These are phyloP conservation scores for Seminavis robusta DNA, from an alignment of 108 stramenopile genomes.

Conservation along the genomic window DNA sequence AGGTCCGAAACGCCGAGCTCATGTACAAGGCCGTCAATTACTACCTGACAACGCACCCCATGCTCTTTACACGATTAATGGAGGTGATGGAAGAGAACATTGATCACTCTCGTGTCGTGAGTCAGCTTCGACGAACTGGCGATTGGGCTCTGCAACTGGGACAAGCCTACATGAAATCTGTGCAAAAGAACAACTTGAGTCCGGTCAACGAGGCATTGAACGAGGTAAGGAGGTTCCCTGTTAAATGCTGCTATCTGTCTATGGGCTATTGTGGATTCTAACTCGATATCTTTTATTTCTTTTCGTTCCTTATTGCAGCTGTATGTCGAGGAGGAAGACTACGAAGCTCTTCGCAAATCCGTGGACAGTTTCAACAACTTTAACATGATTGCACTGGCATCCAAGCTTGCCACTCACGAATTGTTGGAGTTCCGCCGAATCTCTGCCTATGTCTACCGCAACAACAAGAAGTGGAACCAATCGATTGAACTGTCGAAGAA, in stretches of 20 bases:
- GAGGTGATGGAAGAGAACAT: conserved; percentile 90
- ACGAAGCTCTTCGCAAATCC: conserved; percentile 90
- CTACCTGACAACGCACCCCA: conserved; percentile 91
- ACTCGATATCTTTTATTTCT: conserved; percentile 1
- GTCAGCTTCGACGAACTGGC: conserved; percentile 92
- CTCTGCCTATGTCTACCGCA: conserved; percentile 97
- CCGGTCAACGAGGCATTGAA: conserved; percentile 99
- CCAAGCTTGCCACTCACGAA: conserved; percentile 96
- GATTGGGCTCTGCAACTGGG: conserved; percentile 91
- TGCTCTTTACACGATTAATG: conserved; percentile 91
- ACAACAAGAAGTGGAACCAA: conserved; percentile 96
- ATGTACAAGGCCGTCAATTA: conserved; percentile 97
- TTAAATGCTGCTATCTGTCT: not conserved
- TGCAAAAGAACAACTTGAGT: conserved; percentile 95
- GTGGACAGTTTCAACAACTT: conserved; percentile 99
- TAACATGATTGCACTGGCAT: conserved; percentile 97
- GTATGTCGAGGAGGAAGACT: conserved; percentile 97
- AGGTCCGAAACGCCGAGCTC: conserved; percentile 97
- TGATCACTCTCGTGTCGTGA: conserved; percentile 97
- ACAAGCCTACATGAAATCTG: conserved; percentile 92
- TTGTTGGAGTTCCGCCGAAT: conserved; percentile 99
- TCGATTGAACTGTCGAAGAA: conserved; percentile 96
- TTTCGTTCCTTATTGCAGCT: conserved; percentile 42
- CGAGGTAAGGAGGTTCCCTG: conserved; percentile 33
- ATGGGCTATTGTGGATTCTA: not conserved